Percentiles rank a stretch among this genome's conserved stretches.
Evolutionary conservation across 768 basidiomycete species (phyloP).

Genomic region (Russula lepida): DNA sequence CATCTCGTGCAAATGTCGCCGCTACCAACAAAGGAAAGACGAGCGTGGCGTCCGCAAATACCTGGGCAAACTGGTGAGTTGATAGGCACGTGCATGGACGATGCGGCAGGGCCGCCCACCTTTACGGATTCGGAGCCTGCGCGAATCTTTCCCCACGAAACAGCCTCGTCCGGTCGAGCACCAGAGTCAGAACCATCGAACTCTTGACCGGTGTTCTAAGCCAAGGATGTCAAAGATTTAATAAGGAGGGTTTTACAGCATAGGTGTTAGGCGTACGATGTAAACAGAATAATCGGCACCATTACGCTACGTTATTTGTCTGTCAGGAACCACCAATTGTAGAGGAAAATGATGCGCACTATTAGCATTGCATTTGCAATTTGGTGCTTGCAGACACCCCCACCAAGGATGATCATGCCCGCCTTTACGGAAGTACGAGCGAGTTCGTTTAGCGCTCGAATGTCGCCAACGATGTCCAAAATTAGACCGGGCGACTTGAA

Average conservation of each 20-base stretch:
- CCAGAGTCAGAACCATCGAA: slow-evolving; percentile 98
- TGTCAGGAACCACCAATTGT: slow-evolving; percentile 10
- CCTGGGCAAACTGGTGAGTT: slow-evolving; percentile 28
- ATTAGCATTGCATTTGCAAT: slow-evolving; percentile 99
- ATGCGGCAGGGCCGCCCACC: slow-evolving; percentile 33
- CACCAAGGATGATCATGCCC: slow-evolving; percentile 97
- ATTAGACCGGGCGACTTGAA: slow-evolving; percentile 79
- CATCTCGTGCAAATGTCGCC: slow-evolving; percentile 73
- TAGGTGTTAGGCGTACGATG: slow-evolving; percentile 49
- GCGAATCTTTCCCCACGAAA: slow-evolving; percentile 98
- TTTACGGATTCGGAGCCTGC: slow-evolving; percentile 77
- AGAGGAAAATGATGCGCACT: slow-evolving; percentile 39
- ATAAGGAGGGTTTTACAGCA: background rate
- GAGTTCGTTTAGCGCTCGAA: slow-evolving; percentile 83
- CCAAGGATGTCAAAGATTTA: background rate
- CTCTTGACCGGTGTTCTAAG: slow-evolving; percentile 94
- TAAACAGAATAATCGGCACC: slow-evolving; percentile 97
- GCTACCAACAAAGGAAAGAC: slow-evolving; percentile 95
- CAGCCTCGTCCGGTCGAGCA: slow-evolving; percentile 92
- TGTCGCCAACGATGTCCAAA: slow-evolving; percentile 92
- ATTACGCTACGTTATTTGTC: slow-evolving; percentile 57
- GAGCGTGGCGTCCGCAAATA: slow-evolving; percentile 94
- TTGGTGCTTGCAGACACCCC: slow-evolving; percentile 98
- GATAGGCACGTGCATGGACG: background rate
- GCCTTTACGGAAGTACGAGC: slow-evolving; percentile 84